phyloP scores from a whole-genome alignment of 202 grass and related monocot species.

The Brachypodium distachyon region DNA sequence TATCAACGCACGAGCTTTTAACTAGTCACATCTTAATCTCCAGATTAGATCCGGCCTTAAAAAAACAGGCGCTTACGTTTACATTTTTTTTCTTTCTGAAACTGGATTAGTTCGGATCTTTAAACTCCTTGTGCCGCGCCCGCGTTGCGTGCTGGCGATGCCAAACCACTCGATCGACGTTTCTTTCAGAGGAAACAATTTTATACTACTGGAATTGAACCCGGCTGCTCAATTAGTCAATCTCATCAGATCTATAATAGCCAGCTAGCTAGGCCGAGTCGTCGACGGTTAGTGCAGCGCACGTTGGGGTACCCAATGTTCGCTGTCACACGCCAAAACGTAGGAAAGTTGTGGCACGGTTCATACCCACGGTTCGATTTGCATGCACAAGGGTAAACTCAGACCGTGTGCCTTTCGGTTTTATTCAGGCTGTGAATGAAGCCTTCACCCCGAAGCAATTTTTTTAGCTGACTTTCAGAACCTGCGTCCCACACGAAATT shows the following conservation, averaged over 20 bases:
- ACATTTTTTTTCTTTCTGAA: no score
- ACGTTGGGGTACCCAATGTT: neutral
- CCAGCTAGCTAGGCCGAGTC: neutral
- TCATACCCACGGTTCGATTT: neutral
- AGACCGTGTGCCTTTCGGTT: neutral
- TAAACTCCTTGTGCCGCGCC: conserved; percentile 7
- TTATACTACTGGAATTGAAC: neutral
- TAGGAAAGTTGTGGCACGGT: neutral
- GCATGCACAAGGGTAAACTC: neutral
- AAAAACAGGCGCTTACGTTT: conserved; percentile 2
- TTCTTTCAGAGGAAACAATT: neutral
- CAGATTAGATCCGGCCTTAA: neutral
- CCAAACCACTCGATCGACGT: neutral
- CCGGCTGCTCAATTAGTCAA: neutral
- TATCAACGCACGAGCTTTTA: no score
- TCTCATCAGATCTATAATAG: neutral
- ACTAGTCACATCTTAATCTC: no score
- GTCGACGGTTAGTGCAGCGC: conserved; percentile 3
- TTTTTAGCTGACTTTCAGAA: neutral
- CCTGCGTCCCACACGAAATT: neutral
- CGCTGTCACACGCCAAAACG: neutral
- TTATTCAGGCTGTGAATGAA: neutral
- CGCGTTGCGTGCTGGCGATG: neutral
- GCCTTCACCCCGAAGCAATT: neutral
- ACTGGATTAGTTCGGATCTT: conserved; percentile 7